Percentiles rank a stretch among this genome's conserved stretches.
These are phyloP conservation scores for Sphaceloma murrayae DNA, from an alignment of 2,329 filamentous ascomycete genomes.

Conservation along the genomic window DNA sequence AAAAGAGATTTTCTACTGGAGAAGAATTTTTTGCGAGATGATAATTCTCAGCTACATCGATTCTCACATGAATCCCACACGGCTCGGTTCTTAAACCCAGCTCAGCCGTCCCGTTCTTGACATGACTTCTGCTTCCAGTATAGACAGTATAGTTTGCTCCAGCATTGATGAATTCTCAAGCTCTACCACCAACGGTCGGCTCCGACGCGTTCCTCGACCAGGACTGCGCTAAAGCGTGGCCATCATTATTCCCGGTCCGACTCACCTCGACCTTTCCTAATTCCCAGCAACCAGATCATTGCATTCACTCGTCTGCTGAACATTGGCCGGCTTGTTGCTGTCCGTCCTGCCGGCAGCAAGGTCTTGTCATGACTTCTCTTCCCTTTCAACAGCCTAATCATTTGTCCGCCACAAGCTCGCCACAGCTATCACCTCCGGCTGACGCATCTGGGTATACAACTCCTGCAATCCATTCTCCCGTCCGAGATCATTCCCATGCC, in stretches of 20 bases:
- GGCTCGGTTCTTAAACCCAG: slow-evolving; percentile 12
- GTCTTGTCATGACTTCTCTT: slow-evolving; percentile 11
- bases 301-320: slow-evolving; percentile 11
- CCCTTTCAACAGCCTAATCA: neutral
- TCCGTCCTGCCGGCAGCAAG: slow-evolving; percentile 12
- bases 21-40: neutral
- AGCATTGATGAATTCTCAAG: slow-evolving; percentile 12
- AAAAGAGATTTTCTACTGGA: neutral
- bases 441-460: neutral
- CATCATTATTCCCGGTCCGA: slow-evolving; percentile 6
- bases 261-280: slow-evolving; percentile 8
- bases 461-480: slow-evolving; percentile 2
- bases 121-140: too few species aligned
- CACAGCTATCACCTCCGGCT: neutral
- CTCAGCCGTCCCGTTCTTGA: neutral
- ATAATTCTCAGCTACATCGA: too few species aligned
- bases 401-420: neutral
- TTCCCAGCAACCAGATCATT: slow-evolving; percentile 12
- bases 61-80: neutral
- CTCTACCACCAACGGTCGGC: slow-evolving; percentile 4
- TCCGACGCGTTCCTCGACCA: slow-evolving; percentile 12
- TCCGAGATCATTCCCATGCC: slow-evolving; percentile 4
- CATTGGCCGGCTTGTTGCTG: slow-evolving; percentile 13
- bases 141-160: too few species aligned
- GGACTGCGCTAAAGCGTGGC: slow-evolving; percentile 9